phyloP scores from a whole-genome alignment of 2,329 filamentous ascomycete species.

The Botrytis paeoniae region DNA sequence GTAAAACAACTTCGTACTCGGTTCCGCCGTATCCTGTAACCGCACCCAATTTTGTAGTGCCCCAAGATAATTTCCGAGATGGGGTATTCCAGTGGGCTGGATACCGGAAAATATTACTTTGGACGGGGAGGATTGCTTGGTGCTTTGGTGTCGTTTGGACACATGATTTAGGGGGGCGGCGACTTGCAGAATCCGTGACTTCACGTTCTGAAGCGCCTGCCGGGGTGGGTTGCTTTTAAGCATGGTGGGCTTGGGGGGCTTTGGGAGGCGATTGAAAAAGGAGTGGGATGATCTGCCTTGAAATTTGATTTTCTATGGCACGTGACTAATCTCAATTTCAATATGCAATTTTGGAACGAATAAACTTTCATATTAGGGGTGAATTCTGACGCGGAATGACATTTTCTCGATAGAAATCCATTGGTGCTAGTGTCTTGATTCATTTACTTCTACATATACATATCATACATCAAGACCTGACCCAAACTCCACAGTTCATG shows the following conservation, averaged over 20 bases:
- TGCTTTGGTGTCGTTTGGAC: background rate
- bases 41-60: slow-evolving; percentile 83
- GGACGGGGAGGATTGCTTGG: background rate
- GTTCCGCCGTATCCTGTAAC: slow-evolving; percentile 63
- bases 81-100: slow-evolving; percentile 90
- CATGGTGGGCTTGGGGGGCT: background rate
- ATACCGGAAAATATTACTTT: slow-evolving; percentile 86
- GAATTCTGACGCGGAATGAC: background rate
- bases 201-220: slow-evolving; percentile 14
- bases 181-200: slow-evolving; percentile 12
- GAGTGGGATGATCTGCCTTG: background rate
- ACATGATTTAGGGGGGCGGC: background rate
- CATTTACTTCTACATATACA: slow-evolving; percentile 15
- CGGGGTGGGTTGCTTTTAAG: background rate
- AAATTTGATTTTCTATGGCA: background rate
- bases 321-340: background rate
- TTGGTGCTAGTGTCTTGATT: slow-evolving; percentile 9
- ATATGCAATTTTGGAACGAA: background rate
- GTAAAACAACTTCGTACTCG: slow-evolving; percentile 66
- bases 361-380: no score
- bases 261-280: background rate
- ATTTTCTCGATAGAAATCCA: background rate
- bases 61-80: slow-evolving; percentile 93
- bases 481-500: background rate
- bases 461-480: slow-evolving; percentile 7